These are phyloP conservation scores for Boletus reticulatus DNA, from an alignment of 768 basidiomycete species.

Conservation along the genomic window DNA sequence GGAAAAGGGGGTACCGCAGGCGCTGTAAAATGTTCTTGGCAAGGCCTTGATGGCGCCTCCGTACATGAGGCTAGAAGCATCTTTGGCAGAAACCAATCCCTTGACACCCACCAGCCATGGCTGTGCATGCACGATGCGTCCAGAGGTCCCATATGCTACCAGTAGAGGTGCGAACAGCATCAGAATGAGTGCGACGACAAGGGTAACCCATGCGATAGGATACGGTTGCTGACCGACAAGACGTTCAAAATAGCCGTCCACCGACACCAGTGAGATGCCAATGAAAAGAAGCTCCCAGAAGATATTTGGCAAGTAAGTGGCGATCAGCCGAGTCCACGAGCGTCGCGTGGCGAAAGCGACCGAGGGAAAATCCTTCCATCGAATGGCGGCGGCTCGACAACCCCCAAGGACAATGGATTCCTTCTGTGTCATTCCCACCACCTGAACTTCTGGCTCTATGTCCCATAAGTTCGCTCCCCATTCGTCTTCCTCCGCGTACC, in stretches of 20 bases:
- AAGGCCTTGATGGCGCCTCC: constrained; percentile 7
- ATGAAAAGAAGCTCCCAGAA: constrained; percentile 1
- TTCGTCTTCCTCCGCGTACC: constrained; percentile 22
- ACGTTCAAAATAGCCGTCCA: too few species aligned
- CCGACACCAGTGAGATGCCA: neutral
- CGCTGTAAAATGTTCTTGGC: constrained; percentile 16
- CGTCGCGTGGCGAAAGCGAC: constrained; percentile 13
- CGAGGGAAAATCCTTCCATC: constrained; percentile 24
- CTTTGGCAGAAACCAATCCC: constrained; percentile 23
- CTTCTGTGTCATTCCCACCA: constrained; percentile 17
- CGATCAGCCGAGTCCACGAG: constrained; percentile 14
- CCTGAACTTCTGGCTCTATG: constrained; percentile 14
- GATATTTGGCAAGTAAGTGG: neutral
- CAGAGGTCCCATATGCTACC: constrained; percentile 17
- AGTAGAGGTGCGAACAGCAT: constrained; percentile 11
- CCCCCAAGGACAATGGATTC: constrained; percentile 22
- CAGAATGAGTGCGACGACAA: constrained; percentile 7
- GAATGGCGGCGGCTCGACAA: constrained; percentile 20
- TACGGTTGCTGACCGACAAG: too few species aligned
- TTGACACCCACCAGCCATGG: constrained; percentile 26
- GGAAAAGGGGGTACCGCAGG: constrained; percentile 17
- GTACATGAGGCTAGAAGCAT: constrained; percentile 15
- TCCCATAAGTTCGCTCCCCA: constrained; percentile 21
- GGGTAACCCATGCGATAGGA: neutral
- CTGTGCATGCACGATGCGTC: constrained; percentile 12